Conservation (phyloP, 495 filamentous ascomycete genomes). For the Hypoxylon lenormandii region DNA sequence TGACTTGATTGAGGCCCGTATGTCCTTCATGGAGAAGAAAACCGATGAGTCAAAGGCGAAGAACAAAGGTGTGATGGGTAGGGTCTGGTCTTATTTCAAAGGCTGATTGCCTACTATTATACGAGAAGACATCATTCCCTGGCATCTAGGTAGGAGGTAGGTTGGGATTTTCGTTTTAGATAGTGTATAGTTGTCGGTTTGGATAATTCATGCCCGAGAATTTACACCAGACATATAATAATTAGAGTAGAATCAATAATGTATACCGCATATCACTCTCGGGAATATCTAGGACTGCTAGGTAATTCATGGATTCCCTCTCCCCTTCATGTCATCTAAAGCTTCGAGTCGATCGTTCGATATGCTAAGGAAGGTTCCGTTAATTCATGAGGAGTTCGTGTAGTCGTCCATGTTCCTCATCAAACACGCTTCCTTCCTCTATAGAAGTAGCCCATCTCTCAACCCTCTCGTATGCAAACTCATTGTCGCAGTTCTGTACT, state of each 20-base stretch:
- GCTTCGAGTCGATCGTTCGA: too few species aligned
- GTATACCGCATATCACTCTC: too few species aligned
- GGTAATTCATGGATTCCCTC: too few species aligned
- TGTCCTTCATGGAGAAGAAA: too few species aligned
- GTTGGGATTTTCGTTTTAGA: neutral
- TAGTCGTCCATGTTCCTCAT: slow-evolving; percentile 15
- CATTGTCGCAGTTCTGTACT: slow-evolving; percentile 48
- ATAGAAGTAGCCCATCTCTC: slow-evolving; percentile 42
- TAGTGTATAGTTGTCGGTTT: neutral
- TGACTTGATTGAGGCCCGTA: too few species aligned
- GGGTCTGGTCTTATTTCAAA: slow-evolving; percentile 13
- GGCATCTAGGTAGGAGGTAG: too few species aligned
- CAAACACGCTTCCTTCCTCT: slow-evolving; percentile 6
- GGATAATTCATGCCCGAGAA: neutral
- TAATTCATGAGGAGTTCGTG: slow-evolving; percentile 31
- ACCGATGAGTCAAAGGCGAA: too few species aligned
- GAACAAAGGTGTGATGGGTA: neutral
- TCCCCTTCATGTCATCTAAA: too few species aligned
- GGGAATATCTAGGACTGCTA: too few species aligned
- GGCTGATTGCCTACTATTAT: neutral
- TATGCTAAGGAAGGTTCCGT: neutral
- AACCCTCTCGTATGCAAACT: slow-evolving; percentile 37
- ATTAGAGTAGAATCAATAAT: too few species aligned
- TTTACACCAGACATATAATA: too few species aligned
- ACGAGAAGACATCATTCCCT: too few species aligned